Percentiles rank a stretch among this genome's conserved stretches.
phyloP scores from a whole-genome alignment of 768 basidiomycete species.

The Leccinum aurantiacum region DNA sequence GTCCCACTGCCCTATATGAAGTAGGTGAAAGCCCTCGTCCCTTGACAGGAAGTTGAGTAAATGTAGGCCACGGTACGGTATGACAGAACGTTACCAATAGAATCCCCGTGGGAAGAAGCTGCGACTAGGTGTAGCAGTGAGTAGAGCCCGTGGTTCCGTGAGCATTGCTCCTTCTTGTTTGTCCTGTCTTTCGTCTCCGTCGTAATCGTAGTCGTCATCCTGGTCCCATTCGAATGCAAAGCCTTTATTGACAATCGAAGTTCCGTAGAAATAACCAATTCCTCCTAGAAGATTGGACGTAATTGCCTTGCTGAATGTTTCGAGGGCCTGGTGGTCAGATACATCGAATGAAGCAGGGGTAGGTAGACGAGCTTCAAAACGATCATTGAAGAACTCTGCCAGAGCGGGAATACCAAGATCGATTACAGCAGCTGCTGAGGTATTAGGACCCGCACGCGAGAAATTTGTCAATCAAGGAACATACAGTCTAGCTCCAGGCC shows the following conservation, averaged over 20 bases:
- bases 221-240: slow-evolving; percentile 94
- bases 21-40: slow-evolving; percentile 97
- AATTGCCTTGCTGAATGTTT: slow-evolving; percentile 80
- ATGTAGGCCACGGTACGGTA: not conserved
- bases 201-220: slow-evolving; percentile 44
- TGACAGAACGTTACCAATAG: slow-evolving; percentile 70
- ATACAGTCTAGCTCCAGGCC: slow-evolving; percentile 64
- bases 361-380: slow-evolving; percentile 73
- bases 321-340: slow-evolving; percentile 48
- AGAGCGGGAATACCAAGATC: slow-evolving; percentile 72
- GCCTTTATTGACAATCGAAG: slow-evolving; percentile 79
- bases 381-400: slow-evolving; percentile 55
- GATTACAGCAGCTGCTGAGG: slow-evolving; percentile 53
- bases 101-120: slow-evolving; percentile 98
- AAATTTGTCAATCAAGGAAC: slow-evolving; percentile 23
- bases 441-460: slow-evolving; percentile 1
- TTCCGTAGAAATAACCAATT: slow-evolving; percentile 93
- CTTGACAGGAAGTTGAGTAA: slow-evolving; percentile 37
- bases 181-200: slow-evolving; percentile 39
- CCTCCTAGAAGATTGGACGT: slow-evolving; percentile 92
- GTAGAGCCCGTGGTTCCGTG: slow-evolving; percentile 70
- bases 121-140: slow-evolving; percentile 93
- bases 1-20: slow-evolving; percentile 92
- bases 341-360: slow-evolving; percentile 53
- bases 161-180: slow-evolving; percentile 54